phyloP scores from a whole-genome alignment of 306 rosid genomes.

The Vigna nakashimae region DNA sequence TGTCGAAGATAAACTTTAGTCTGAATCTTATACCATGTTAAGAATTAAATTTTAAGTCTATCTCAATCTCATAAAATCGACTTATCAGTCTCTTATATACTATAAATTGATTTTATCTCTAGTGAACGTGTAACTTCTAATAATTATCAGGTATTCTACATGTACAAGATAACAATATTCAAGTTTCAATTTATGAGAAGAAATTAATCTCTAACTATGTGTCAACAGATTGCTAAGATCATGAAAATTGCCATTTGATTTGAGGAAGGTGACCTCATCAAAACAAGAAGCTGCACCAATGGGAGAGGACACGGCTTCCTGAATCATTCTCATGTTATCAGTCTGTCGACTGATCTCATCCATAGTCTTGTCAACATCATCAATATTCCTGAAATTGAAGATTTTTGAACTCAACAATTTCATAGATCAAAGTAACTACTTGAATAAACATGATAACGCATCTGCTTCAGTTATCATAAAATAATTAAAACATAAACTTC shows the following conservation, averaged over 20 bases:
- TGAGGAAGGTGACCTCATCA: slow-evolving; percentile 72
- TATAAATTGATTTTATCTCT: too few species aligned
- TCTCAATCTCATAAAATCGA: accelerated
- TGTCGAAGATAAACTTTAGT: too few species aligned
- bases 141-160: too few species aligned
- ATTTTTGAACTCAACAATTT: background rate
- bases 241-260: slow-evolving; percentile 7
- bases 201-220: too few species aligned
- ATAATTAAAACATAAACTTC: slow-evolving; percentile 29
- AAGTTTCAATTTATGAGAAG: too few species aligned
- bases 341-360: slow-evolving; percentile 97
- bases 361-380: slow-evolving; percentile 94
- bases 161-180: too few species aligned
- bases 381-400: slow-evolving; percentile 67
- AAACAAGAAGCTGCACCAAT: slow-evolving; percentile 83
- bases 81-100: too few species aligned
- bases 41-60: accelerated
- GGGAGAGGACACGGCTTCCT: slow-evolving; percentile 89
- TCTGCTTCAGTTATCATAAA: background rate
- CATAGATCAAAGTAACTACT: background rate
- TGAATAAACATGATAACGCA: background rate
- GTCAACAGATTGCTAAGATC: too few species aligned
- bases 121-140: accelerated
- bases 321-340: slow-evolving; percentile 93
- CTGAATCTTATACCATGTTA: too few species aligned